Percentiles rank a stretch among this genome's conserved stretches.
Evolutionary conservation across 1,139 yeast species (phyloP).

Genomic region (Sugiyamaella grinbergsii): DNA sequence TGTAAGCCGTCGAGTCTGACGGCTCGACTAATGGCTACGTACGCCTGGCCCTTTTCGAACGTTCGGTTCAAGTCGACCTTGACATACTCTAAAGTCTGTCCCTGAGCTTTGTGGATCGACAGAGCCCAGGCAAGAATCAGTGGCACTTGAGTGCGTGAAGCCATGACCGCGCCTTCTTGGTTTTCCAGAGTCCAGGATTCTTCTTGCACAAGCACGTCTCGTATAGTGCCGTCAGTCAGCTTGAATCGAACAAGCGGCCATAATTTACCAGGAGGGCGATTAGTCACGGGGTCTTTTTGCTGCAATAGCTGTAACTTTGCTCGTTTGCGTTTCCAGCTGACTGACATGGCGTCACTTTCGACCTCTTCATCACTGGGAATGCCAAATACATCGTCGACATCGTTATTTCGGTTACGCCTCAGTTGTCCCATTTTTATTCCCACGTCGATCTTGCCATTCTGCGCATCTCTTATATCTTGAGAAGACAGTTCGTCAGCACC

Average conservation of each 20-base stretch:
- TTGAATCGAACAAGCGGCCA: constrained; percentile 79
- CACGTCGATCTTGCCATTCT: background rate
- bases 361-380: constrained; percentile 28
- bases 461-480: constrained; percentile 12
- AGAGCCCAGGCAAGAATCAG: constrained; percentile 91
- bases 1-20: constrained; percentile 77
- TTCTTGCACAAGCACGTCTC: constrained; percentile 70
- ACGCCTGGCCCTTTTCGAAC: constrained; percentile 94
- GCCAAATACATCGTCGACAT: constrained; percentile 28
- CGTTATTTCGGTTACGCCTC: background rate
- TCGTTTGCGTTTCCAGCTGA: constrained; percentile 32
- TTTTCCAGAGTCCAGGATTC: constrained; percentile 76
- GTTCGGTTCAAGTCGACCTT: constrained; percentile 74
- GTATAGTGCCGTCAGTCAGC: constrained; percentile 65
- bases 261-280: constrained; percentile 21
- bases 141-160: constrained; percentile 64
- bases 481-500: constrained; percentile 10
- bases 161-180: constrained; percentile 55
- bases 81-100: constrained; percentile 84
- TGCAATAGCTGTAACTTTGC: constrained; percentile 27
- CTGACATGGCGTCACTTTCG: constrained; percentile 24
- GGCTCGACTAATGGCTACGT: constrained; percentile 89
- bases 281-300: constrained; percentile 19
- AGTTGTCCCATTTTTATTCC: background rate
- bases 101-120: constrained; percentile 94